Base-by-base conservation (phyloP, 768 basidiomycete species). In the Pisolithus marmoratus region DNA sequence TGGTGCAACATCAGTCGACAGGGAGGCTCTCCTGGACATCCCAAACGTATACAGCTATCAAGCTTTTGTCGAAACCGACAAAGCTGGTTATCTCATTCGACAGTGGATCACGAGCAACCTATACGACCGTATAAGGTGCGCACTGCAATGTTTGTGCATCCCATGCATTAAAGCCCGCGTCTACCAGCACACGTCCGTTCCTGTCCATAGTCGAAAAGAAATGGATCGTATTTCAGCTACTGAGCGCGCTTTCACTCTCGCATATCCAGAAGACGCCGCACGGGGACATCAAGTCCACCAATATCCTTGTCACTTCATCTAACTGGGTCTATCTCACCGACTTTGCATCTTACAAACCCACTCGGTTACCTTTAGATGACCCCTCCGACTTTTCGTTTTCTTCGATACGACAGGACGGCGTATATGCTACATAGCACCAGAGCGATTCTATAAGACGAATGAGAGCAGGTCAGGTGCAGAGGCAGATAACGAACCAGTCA, bases 361-460 rank as follows among this genome's bases (percentile, higher is more conserved):
- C 93, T 2, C 90, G 84, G 66, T 81, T 99, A 11, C 96, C 96
- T 0, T 79, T 97, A 41, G 93, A 99, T 63, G 94, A 98, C 64
- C 96, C 96, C 4, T 84, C 94, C 8, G 94, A 95, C 70, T 99
- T 97, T 68, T 94, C 94, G 4, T 96, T 94, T 99, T 85, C 76
- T 98, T 94, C 68, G 96, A 99, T 69, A 93, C 92, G 4, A 93
- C 91, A 12, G 91, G 92, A 2, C 77, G 93, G 7, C 80, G 95
- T 11, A 94, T 91, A 1, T 99, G 96, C 66, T 98, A 98, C 62
- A 75, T 99, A 53, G 96, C 96, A 0, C 96, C 96, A 0, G 96
- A 99, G 60, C 77, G 96, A 9, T 99, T 98, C 72, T 97, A 88
- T 68, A 83, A 87, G 38, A 83, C 86, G 49, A 85, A 81, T 48